Conservation (phyloP, 805 yeast species). For the Wickerhamomyces chambardii region DNA sequence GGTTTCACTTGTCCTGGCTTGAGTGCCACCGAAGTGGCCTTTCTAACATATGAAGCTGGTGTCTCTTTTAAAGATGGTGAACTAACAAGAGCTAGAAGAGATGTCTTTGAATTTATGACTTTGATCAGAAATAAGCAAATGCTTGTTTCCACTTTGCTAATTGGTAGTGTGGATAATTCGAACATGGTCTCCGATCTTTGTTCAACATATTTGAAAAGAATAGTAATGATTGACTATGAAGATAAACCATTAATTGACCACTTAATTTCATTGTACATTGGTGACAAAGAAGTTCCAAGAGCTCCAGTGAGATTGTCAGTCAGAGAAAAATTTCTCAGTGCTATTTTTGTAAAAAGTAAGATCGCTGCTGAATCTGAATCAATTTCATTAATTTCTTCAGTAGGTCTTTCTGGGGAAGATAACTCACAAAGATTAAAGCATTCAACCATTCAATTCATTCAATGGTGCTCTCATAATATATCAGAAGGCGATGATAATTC, state of each 20-base stretch:
- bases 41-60: slow-evolving; percentile 65
- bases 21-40: slow-evolving; percentile 42
- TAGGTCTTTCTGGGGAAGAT: slow-evolving; percentile 35
- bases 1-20: slow-evolving; percentile 57
- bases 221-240: slow-evolving; percentile 44
- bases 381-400: slow-evolving; percentile 40
- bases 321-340: slow-evolving; percentile 45
- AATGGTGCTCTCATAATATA: slow-evolving; percentile 39
- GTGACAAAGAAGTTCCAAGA: slow-evolving; percentile 27
- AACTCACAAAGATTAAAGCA: slow-evolving; percentile 43
- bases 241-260: slow-evolving; percentile 30
- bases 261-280: slow-evolving; percentile 41
- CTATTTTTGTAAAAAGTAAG: slow-evolving; percentile 40
- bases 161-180: slow-evolving; percentile 56
- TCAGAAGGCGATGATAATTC: slow-evolving; percentile 8
- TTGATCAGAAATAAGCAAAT: slow-evolving; percentile 21
- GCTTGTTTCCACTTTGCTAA: slow-evolving; percentile 39
- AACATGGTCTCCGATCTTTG: slow-evolving; percentile 50
- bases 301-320: slow-evolving; percentile 47
- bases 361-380: slow-evolving; percentile 32
- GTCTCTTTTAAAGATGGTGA: slow-evolving; percentile 42
- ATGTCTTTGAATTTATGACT: slow-evolving; percentile 30
- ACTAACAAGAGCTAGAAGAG: slow-evolving; percentile 29
- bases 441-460: slow-evolving; percentile 52
- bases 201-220: slow-evolving; percentile 38